Conservation (phyloP, 2,329 filamentous ascomycete species). For the Trichoderma aggressivum region DNA sequence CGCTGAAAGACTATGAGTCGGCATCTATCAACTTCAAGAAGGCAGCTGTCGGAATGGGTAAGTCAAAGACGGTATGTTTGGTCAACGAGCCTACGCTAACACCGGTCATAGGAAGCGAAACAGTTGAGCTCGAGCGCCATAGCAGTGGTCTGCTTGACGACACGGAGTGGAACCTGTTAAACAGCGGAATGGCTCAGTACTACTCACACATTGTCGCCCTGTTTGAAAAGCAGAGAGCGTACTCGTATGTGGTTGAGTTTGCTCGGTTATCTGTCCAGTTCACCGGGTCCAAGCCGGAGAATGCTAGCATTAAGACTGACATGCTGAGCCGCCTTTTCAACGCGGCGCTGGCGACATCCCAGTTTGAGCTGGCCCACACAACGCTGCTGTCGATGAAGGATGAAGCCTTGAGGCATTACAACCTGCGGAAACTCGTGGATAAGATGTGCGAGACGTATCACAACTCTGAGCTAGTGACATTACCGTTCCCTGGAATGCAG, state of each 20-base stretch:
- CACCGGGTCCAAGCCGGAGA: slow-evolving; percentile 31
- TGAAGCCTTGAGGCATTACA: slow-evolving; percentile 66
- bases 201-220: slow-evolving; percentile 81
- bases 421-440: slow-evolving; percentile 66
- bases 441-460: slow-evolving; percentile 67
- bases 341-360: slow-evolving; percentile 72
- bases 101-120: slow-evolving; percentile 39
- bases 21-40: slow-evolving; percentile 77
- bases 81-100: not conserved
- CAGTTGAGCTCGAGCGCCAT: slow-evolving; percentile 49
- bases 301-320: slow-evolving; percentile 55
- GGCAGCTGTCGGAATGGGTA: slow-evolving; percentile 78
- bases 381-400: slow-evolving; percentile 72
- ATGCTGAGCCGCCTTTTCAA: slow-evolving; percentile 82
- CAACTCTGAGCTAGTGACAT: slow-evolving; percentile 63
- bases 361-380: slow-evolving; percentile 79
- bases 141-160: slow-evolving; percentile 69
- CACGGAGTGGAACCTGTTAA: slow-evolving; percentile 65
- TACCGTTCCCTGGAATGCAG: slow-evolving; percentile 76
- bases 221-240: slow-evolving; percentile 73
- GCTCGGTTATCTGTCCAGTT: slow-evolving; percentile 71
- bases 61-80: slow-evolving; percentile 31
- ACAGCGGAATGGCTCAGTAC: slow-evolving; percentile 76
- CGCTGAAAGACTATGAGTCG: slow-evolving; percentile 67
- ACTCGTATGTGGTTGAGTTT: slow-evolving; percentile 82